phyloP scores from a whole-genome alignment of 1,139 yeast genomes.

The Tardiomyces digboiensis region DNA sequence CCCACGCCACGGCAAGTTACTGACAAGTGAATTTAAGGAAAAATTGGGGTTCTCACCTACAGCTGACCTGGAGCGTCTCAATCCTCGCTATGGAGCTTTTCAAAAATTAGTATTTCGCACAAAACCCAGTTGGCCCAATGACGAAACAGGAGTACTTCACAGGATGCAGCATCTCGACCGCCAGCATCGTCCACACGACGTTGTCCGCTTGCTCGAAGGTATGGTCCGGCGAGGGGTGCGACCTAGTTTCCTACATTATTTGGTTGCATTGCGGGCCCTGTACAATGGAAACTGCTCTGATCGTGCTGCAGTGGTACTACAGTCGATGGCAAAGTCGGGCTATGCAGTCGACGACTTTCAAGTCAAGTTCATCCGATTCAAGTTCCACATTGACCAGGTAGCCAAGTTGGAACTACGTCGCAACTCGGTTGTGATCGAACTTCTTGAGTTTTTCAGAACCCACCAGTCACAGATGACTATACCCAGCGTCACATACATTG shows the following conservation, averaged over 20 bases:
- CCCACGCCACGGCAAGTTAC: not conserved
- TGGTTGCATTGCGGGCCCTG: conserved; percentile 11
- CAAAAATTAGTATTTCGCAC: not conserved
- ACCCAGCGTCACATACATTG: conserved; percentile 11
- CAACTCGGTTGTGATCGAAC: conserved; percentile 1
- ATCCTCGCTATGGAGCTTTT: not conserved
- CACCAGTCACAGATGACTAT: conserved; percentile 1
- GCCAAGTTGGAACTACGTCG: conserved; percentile 5
- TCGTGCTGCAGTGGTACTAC: not conserved
- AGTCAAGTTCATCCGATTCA: conserved; percentile 3
- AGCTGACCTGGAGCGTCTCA: conserved; percentile 1
- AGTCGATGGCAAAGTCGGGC: conserved; percentile 3
- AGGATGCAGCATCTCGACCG: conserved; percentile 6
- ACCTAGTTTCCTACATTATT: conserved; percentile 9
- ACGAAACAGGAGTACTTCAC: conserved; percentile 5
- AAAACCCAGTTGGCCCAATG: conserved; percentile 3
- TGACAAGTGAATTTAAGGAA: conserved; percentile 1
- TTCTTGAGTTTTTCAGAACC: not conserved
- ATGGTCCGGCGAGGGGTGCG: conserved; percentile 9
- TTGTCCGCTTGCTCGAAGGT: conserved; percentile 10
- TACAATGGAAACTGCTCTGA: not conserved
- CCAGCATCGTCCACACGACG: conserved; percentile 7
- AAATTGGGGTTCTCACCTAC: conserved; percentile 3
- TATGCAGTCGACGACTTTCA: conserved; percentile 5
- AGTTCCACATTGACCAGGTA: conserved; percentile 2